phyloP scores from a whole-genome alignment of 257 asterid species.

The Verbena officinalis region DNA sequence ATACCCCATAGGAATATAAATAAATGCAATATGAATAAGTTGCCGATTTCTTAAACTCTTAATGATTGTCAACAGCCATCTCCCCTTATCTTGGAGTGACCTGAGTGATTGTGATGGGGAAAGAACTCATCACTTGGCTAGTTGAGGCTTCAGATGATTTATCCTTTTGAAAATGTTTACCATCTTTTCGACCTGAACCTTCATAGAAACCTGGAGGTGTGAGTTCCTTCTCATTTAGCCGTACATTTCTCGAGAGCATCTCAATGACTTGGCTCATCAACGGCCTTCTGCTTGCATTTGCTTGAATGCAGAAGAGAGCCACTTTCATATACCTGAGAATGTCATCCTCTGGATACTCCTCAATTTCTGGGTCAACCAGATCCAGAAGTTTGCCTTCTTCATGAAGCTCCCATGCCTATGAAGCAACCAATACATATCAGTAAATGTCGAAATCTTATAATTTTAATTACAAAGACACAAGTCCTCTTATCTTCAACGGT shows the following conservation, averaged over 20 bases:
- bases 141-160: slow-evolving; percentile 58
- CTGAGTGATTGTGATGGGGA: slow-evolving; percentile 56
- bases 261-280: slow-evolving; percentile 79
- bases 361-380: slow-evolving; percentile 72
- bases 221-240: slow-evolving; percentile 72
- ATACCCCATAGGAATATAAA: slow-evolving; percentile 9
- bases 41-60: not conserved
- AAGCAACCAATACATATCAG: slow-evolving; percentile 20
- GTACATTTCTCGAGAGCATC: slow-evolving; percentile 77
- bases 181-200: slow-evolving; percentile 43
- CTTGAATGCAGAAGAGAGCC: slow-evolving; percentile 89
- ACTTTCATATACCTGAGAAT: slow-evolving; percentile 73
- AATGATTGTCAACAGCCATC: slow-evolving; percentile 10
- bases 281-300: slow-evolving; percentile 83
- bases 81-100: slow-evolving; percentile 62
- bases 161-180: slow-evolving; percentile 39
- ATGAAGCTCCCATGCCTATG: slow-evolving; percentile 79
- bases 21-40: slow-evolving; percentile 3
- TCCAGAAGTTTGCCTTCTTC: slow-evolving; percentile 68
- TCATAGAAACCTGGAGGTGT: slow-evolving; percentile 79
- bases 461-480: not conserved
- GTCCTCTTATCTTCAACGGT: not conserved
- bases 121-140: slow-evolving; percentile 59
- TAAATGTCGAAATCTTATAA: not conserved
- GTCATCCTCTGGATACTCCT: slow-evolving; percentile 57